These are phyloP conservation scores for Dothistroma pini DNA, from an alignment of 2,329 filamentous ascomycete genomes.

Conservation along the genomic window DNA sequence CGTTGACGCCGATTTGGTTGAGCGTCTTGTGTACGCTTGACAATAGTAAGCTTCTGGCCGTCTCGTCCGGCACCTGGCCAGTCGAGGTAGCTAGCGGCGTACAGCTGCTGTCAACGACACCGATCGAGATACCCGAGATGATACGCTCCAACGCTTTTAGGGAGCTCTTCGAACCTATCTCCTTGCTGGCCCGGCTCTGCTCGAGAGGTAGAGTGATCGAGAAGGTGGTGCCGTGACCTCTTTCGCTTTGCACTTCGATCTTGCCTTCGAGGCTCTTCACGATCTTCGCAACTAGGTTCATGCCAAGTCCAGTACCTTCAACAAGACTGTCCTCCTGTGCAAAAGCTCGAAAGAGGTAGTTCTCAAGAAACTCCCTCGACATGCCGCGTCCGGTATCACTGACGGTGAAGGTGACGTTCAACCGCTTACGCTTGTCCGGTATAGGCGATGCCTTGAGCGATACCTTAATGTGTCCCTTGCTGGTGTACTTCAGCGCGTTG, in stretches of 20 bases:
- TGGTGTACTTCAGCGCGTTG: slow-evolving; percentile 49
- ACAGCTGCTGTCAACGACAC: slow-evolving; percentile 19
- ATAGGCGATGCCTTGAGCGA: slow-evolving; percentile 22
- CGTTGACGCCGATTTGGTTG: slow-evolving; percentile 20
- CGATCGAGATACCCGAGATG: slow-evolving; percentile 14
- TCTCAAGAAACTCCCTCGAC: slow-evolving; percentile 58
- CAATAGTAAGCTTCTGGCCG: slow-evolving; percentile 17
- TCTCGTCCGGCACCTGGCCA: slow-evolving; percentile 16
- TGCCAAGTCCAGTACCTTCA: slow-evolving; percentile 61
- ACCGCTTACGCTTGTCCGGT: slow-evolving; percentile 20
- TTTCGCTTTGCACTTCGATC: slow-evolving; percentile 41
- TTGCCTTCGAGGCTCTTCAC: slow-evolving; percentile 58
- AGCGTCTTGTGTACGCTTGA: slow-evolving; percentile 21
- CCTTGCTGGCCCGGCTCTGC: slow-evolving; percentile 14
- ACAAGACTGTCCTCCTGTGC: slow-evolving; percentile 60
- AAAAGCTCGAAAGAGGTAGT: slow-evolving; percentile 61
- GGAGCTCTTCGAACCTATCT: slow-evolving; percentile 2
- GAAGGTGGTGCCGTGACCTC: slow-evolving; percentile 22
- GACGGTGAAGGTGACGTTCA: slow-evolving; percentile 39
- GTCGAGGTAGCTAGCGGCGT: slow-evolving; percentile 12
- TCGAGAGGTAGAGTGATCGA: slow-evolving; percentile 23
- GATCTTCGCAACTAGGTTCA: slow-evolving; percentile 61
- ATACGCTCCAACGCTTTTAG: slow-evolving; percentile 10
- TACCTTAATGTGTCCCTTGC: slow-evolving; percentile 41
- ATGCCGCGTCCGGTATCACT: slow-evolving; percentile 66